Base-by-base conservation (phyloP, 2,329 filamentous ascomycete genomes). In the Anthostomella pinea region DNA sequence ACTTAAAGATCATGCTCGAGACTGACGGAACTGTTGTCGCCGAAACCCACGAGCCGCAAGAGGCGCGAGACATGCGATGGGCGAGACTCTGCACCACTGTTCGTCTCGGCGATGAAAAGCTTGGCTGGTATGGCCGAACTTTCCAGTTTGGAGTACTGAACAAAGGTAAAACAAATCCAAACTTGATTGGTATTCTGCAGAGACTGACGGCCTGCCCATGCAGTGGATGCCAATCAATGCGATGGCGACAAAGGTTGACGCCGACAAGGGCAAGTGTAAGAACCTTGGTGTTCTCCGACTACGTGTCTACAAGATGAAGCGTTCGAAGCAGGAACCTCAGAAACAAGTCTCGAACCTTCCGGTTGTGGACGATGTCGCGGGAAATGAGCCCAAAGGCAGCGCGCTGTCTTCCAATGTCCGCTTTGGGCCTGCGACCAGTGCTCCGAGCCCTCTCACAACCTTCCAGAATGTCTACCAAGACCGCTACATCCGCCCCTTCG, bases 401-500 rank as follows among this genome's bases (percentile, higher is more conserved):
- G 26, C 18, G 17, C 13, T 27, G 22, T 35, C 16, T 17, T 16
- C 10, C 17, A 18, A 20, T 8, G 22, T 5, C n/a, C 14, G 13
- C 27, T 21, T 28, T 8, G 24, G 15, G n/a, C 6, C 13, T 8
- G 13, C 6, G 4, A 17, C 11, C 25, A 9, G 13, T 4, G 26
- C 3, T 29, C 11, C 4, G 7, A 25, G 4, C 6, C 6, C 7
- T 9, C 7, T 3, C 7, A 14, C 20, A 8, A 0, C 15, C 5
- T n/a, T 9, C 11, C 18, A 28, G 18, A 13, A 21, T 3, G 28
- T 22, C 3, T 40, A 17, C 28, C 22, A 32, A 31, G 38, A 40
- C 20, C 38, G 28, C 15, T 14, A 22, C 8, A 21, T 28, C 14
- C 27, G 28, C 10, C 38, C 38, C 8, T 35, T 30, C 14, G 38